phyloP scores from a whole-genome alignment of 441 rosid species.

The Aquilaria agallochum region DNA sequence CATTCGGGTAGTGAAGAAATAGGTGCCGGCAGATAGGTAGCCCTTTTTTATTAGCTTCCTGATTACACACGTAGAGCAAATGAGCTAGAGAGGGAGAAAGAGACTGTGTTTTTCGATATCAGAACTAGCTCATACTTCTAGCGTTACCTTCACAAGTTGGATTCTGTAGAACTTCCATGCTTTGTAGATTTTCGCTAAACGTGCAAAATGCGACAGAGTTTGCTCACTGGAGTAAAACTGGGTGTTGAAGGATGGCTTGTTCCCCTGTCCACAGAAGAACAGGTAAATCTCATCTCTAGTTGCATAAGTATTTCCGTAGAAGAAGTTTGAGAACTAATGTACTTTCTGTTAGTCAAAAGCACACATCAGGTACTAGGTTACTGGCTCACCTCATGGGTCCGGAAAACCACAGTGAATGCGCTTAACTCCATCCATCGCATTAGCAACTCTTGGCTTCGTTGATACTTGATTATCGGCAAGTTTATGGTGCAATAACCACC shows the following conservation, averaged over 20 bases:
- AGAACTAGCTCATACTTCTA: not conserved
- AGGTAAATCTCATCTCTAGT: constrained; percentile 7
- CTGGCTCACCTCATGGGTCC: constrained; percentile 62
- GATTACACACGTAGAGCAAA: constrained; percentile 6
- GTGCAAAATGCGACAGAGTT: constrained; percentile 56
- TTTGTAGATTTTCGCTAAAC: constrained; percentile 56
- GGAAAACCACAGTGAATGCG: constrained; percentile 60
- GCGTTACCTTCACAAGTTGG: constrained; percentile 53
- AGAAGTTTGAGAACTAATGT: too few relatives aligned
- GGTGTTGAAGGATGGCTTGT: constrained; percentile 57
- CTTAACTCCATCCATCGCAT: constrained; percentile 77
- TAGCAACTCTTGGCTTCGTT: constrained; percentile 61
- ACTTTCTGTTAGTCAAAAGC: too few relatives aligned
- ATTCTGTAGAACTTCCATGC: constrained; percentile 72
- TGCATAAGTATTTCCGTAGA: not conserved
- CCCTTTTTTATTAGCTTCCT: constrained; percentile 64
- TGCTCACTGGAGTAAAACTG: constrained; percentile 59
- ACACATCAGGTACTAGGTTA: constrained; percentile 8
- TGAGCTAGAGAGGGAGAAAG: not conserved
- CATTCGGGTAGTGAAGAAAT: constrained; percentile 66
- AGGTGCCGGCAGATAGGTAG: constrained; percentile 75
- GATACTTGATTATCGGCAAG: constrained; percentile 50
- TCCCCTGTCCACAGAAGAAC: constrained; percentile 40
- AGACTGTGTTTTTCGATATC: constrained; percentile 6
- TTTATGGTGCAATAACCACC: constrained; percentile 68